Conservation (phyloP, 1,284 basidiomycete genomes). For the Ustilago esculenta region DNA sequence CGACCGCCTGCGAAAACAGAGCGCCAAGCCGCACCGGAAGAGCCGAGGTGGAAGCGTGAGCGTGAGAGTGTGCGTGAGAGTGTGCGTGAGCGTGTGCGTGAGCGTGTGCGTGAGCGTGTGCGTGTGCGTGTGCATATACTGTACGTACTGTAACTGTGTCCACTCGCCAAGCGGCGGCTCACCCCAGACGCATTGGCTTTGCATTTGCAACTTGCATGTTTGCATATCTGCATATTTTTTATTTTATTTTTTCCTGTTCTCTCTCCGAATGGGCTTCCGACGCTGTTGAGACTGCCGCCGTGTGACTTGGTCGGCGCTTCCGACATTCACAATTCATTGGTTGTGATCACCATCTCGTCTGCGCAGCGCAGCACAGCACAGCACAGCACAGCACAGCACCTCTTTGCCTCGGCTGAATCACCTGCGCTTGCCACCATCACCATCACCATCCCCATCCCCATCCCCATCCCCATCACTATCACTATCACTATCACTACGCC, state of each 20-base stretch:
- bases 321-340: not conserved
- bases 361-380: not conserved
- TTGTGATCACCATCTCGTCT: conserved; percentile 4
- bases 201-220: too few species aligned
- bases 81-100: conserved; percentile 5
- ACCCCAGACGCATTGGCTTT: too few species aligned
- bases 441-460: too few species aligned
- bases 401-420: not conserved
- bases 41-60: not conserved
- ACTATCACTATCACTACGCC: conserved; percentile 1
- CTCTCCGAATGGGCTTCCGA: not conserved
- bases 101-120: conserved; percentile 7
- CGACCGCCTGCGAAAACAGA: too few species aligned
- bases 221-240: not conserved
- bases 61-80: conserved; percentile 7
- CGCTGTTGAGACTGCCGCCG: too few species aligned
- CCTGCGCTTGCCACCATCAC: not conserved
- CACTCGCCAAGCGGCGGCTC: too few species aligned
- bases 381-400: too few species aligned
- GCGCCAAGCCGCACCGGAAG: too few species aligned
- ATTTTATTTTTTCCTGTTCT: not conserved
- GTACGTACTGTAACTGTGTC: too few species aligned
- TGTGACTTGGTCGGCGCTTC: conserved; percentile 11
- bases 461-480: not conserved
- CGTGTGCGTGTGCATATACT: conserved; percentile 6